Evolutionary conservation across 2,329 filamentous ascomycete genomes (phyloP), one percentile per base, ranked within the genome.

Genomic region (Xylaria sp.): DNA sequence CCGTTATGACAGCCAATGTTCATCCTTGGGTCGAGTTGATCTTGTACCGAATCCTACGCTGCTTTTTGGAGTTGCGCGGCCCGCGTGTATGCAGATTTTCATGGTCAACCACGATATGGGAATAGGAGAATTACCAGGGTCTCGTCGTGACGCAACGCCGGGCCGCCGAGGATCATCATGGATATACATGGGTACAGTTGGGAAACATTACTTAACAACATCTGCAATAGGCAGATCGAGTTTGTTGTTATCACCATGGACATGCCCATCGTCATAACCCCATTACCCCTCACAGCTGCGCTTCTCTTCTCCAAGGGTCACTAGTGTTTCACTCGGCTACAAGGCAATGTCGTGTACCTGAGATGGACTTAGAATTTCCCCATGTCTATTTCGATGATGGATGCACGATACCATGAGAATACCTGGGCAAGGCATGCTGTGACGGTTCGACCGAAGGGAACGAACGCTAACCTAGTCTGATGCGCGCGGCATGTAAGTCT

Each of bases 161-260:
- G 73, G 72, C 65, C 72, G 62, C 53, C 65, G 65, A 64, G 65
- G 59, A 72, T 57, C 61, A 67, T 61, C 34, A 65, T 48, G 65
- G 58, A 51, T 62, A 42, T 27, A 51, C 60, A 42, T 27, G 24
- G 24, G 24, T 27, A 27, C 65, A 55, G 55, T 53, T 56, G 32
- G 47, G 4, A 71, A 70, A 67, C 68, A 36, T 62, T 72, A 65
- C 61, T 65, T 62, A 65, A 55, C n/a, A 67, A 61, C 64, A 58
- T 71, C 70, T 74, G 70, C 70, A 73, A 75, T 68, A 65, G 70
- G 71, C 68, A 73, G 72, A 73, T 73, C 68, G 67, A 70, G 32
- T 61, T 62, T 62, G 61, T 70, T 60, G 69, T 71, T 57, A 61
- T 68, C 69, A 59, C 61, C 61, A 55, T 42, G 61, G 42, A 21